Base-by-base conservation (phyloP, 495 filamentous ascomycete species). In the Trichocladium antarcticum region DNA sequence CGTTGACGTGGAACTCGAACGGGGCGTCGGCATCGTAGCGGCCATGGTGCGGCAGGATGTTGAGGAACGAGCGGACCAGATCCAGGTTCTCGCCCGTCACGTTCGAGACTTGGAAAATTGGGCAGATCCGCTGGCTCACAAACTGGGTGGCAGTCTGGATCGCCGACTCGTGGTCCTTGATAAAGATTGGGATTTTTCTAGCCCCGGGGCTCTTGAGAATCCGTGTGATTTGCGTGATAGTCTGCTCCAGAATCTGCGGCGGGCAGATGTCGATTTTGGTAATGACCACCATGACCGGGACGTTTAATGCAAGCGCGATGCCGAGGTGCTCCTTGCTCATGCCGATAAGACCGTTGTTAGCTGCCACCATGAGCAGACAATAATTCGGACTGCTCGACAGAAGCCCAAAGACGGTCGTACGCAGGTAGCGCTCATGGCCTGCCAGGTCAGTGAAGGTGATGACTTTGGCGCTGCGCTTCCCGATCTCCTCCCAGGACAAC, bases 251-350 rank as follows among this genome's bases (percentile, higher is more conserved):
- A 60, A 98, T 95, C 50, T 98, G 84, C 0, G 93, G 92, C 15
- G 92, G 92, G 59, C 92, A 98, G 44, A 97, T 98, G 65, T 98
- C 92, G 54, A 97, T 97, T 68, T 98, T 98, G 63, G 92, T 98
- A 49, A 98, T 81, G 49, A 97, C 87, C 21, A 98, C 89, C 84
- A 98, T 90, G 55, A 98, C 88, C 3, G 92, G 92, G 20, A 98
- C 93, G 60, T 97, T 97, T 29, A 98, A 68, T 2, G 92, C 90
- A 16, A 96, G 71, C 1, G 92, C 92, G 60, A 98, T 96, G 15
- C 92, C 92, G 16, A 98, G 73, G 67, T 98, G 92, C 68, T 98
- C 92, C 70, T 92, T 93, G 66, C 85, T 89, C 92, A 98, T 98
- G 6, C 92, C 92, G 51, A 97, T 87, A 16, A 98, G 70, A 14